Percentiles rank a stretch among this genome's conserved stretches.
Conservation (phyloP, 2,329 filamentous ascomycete species). For the Trichoderma afroharzianum region DNA sequence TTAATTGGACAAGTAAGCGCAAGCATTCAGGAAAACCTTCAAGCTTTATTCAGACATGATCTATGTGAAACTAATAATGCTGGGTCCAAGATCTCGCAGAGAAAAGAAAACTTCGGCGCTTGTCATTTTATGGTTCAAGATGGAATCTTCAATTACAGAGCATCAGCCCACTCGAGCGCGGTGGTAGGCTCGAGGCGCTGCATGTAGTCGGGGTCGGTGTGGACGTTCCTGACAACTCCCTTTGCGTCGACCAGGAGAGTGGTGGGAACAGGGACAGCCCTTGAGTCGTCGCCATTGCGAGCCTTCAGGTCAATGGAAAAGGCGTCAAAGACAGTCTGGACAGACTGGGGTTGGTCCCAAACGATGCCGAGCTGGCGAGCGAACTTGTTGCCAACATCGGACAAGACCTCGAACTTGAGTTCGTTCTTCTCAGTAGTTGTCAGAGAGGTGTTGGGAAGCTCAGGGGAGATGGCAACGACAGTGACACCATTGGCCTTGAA, state of each 20-base stretch:
- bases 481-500: neutral
- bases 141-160: neutral
- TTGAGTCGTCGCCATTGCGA: neutral
- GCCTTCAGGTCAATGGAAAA: neutral
- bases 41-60: neutral
- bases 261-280: neutral
- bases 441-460: conserved; percentile 1
- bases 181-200: neutral
- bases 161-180: neutral
- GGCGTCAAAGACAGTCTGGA: neutral
- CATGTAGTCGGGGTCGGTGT: conserved; percentile 5
- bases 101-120: too few species aligned
- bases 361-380: conserved; percentile 1
- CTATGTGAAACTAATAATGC: neutral
- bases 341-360: neutral
- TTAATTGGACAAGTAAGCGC: neutral
- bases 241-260: neutral
- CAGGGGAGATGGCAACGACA: conserved; percentile 1
- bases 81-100: neutral
- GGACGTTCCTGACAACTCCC: neutral
- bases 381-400: neutral
- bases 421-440: neutral
- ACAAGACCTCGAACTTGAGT: conserved; percentile 4
- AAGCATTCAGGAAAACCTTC: neutral
- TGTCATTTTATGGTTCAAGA: neutral